Evolutionary conservation across 1,139 yeast species (phyloP).

Genomic region (Geotrichum citri-aurantii): DNA sequence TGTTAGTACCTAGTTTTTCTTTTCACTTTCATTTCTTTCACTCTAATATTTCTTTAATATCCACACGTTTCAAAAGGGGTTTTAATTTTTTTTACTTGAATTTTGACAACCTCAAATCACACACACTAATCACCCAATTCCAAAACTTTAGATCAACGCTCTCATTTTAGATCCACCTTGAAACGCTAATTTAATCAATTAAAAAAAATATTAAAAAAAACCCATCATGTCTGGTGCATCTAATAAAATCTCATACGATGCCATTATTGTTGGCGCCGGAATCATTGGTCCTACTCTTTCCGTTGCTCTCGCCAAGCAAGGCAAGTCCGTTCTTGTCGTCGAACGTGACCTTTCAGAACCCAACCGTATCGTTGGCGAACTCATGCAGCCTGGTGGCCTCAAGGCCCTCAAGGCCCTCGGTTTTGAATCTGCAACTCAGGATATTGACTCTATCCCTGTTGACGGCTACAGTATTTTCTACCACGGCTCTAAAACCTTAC

Average conservation of each 20-base stretch:
- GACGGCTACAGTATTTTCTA: slow-evolving; percentile 77
- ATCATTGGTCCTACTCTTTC: slow-evolving; percentile 94
- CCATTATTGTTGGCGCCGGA: slow-evolving; percentile 85
- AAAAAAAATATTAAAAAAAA: neutral
- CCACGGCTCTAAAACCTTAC: slow-evolving; percentile 48
- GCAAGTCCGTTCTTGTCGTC: slow-evolving; percentile 54
- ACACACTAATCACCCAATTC: neutral
- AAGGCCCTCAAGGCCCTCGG: slow-evolving; percentile 77
- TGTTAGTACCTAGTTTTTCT: too few species aligned
- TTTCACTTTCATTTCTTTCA: neutral
- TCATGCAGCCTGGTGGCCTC: slow-evolving; percentile 92
- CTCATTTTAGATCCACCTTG: neutral
- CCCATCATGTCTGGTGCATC: neutral
- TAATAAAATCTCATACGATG: slow-evolving; percentile 42
- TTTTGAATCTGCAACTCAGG: slow-evolving; percentile 69
- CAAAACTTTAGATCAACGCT: neutral
- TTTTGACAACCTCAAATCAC: neutral
- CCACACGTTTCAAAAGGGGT: neutral
- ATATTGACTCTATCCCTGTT: slow-evolving; percentile 73
- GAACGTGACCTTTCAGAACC: slow-evolving; percentile 92
- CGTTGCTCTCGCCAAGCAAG: slow-evolving; percentile 83
- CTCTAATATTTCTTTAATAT: neutral
- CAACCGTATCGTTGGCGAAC: slow-evolving; percentile 94
- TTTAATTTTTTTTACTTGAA: too few species aligned
- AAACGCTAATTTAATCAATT: too few species aligned